Evolutionary conservation across 495 filamentous ascomycete species (phyloP).

Genomic region (Xylaria longipes): DNA sequence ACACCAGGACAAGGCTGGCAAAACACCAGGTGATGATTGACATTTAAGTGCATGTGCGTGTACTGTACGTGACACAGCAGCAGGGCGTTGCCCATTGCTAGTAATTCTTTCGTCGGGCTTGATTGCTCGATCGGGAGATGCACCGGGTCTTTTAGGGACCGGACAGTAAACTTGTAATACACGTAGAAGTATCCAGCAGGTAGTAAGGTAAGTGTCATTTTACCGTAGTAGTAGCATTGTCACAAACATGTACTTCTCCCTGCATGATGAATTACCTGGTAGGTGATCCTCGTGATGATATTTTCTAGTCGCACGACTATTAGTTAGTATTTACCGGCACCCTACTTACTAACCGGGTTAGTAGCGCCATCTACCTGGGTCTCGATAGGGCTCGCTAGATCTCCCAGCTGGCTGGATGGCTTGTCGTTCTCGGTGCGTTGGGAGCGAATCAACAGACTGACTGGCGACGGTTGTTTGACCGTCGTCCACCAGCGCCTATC

Average conservation of each 20-base stretch:
- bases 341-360: conserved; percentile 25
- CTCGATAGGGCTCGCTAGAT: conserved; percentile 22
- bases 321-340: conserved; percentile 2
- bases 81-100: conserved; percentile 10
- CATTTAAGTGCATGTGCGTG: conserved; percentile 3
- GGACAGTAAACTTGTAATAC: not conserved
- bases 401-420: conserved; percentile 28
- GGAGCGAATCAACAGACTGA: conserved; percentile 21
- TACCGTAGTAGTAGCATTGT: not conserved
- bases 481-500: not conserved
- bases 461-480: conserved; percentile 1
- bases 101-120: conserved; percentile 22
- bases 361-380: conserved; percentile 26
- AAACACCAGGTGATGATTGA: conserved; percentile 8
- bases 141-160: conserved; percentile 17
- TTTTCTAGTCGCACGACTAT: not conserved
- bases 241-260: conserved; percentile 2
- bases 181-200: not conserved
- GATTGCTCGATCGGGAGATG: conserved; percentile 24
- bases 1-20: conserved; percentile 11
- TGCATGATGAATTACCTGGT: not conserved
- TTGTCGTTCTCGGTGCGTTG: not conserved
- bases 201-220: not conserved
- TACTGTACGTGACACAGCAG: conserved; percentile 16
- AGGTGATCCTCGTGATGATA: conserved; percentile 3